Percentiles rank a stretch among this genome's conserved stretches.
These are phyloP conservation scores for Voacanga thouarsii DNA, from an alignment of 257 asterid species.

Conservation along the genomic window DNA sequence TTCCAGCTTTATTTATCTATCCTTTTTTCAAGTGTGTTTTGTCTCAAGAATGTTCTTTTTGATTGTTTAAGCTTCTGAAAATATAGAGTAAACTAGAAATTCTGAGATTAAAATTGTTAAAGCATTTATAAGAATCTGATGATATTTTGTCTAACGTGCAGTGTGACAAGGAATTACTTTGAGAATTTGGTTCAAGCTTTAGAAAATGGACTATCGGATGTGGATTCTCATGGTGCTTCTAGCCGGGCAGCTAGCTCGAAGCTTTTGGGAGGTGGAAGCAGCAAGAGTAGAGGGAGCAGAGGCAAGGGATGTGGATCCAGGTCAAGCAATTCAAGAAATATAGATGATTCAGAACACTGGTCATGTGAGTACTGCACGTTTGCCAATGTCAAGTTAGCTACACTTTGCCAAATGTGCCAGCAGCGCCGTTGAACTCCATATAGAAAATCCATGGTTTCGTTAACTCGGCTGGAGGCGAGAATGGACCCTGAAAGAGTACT, in stretches of 20 bases:
- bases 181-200: slow-evolving; percentile 88
- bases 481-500: neutral
- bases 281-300: slow-evolving; percentile 56
- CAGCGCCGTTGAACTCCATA: slow-evolving; percentile 44
- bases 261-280: slow-evolving; percentile 45
- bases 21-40: neutral
- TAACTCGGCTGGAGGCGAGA: neutral
- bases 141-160: slow-evolving; percentile 26
- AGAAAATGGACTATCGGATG: slow-evolving; percentile 87
- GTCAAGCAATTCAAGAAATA: slow-evolving; percentile 52
- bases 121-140: neutral
- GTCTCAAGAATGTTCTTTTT: neutral
- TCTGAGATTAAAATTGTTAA: neutral
- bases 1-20: neutral
- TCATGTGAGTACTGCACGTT: slow-evolving; percentile 70
- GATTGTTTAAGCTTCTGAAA: neutral
- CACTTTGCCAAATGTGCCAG: slow-evolving; percentile 68
- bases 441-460: neutral
- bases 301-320: slow-evolving; percentile 61
- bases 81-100: neutral
- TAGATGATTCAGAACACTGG: slow-evolving; percentile 68
- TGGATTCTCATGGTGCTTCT: slow-evolving; percentile 53
- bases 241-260: slow-evolving; percentile 62
- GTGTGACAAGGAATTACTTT: slow-evolving; percentile 89
- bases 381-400: slow-evolving; percentile 52